Evolutionary conservation across 1,284 basidiomycete genomes (phyloP), one percentile per base, ranked within the genome.

Genomic region (Melampsora americana): DNA sequence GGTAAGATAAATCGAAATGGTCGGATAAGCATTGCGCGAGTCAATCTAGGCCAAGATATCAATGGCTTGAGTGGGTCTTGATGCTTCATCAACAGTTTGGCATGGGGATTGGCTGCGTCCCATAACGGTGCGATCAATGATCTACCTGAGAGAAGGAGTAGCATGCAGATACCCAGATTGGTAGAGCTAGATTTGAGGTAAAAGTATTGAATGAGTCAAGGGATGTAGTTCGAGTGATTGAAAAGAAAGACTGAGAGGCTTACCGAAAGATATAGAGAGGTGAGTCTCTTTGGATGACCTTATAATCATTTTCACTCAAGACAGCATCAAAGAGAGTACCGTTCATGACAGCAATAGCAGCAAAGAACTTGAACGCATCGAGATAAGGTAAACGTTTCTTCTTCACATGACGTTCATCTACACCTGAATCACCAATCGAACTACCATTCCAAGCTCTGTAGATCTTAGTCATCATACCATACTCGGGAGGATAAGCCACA

Each of bases 1-100:
- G 82, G 82, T 14, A 82, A 78, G 62, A 83, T 79, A 79, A 83
- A 83, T 59, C 82, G 77, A 80, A 83, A 82, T 3, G 81, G 80
- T 48, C 82, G 78, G 53, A 80, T 78, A 66, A 83, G 77, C 80
- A 83, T 81, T 35, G 80, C 80, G 61, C 82, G 79, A 30, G 81
- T 81, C 7, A 83, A 76, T 53, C 80, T 79, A 12, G 80, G 77
- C 80, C 81, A 82, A 53, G 81, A 80, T 79, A 82, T 81, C 39
- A 78, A 53, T 16, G 79, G 78, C 62, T 77, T 78, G 60, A 50
- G 35, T 32, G 72, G 66, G 11, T 35, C 42, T 39, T 66, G 65
- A 44, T 74, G 66, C 23, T 9, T 66, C 46, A 32, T 64, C 39
- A 23, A 65, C 0, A 65, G 35, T 69, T 73, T 73, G 18, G 39